Evolutionary conservation across 2,329 filamentous ascomycete genomes (phyloP), one percentile per base, ranked within the genome.

Genomic region (Fusarium poae): DNA sequence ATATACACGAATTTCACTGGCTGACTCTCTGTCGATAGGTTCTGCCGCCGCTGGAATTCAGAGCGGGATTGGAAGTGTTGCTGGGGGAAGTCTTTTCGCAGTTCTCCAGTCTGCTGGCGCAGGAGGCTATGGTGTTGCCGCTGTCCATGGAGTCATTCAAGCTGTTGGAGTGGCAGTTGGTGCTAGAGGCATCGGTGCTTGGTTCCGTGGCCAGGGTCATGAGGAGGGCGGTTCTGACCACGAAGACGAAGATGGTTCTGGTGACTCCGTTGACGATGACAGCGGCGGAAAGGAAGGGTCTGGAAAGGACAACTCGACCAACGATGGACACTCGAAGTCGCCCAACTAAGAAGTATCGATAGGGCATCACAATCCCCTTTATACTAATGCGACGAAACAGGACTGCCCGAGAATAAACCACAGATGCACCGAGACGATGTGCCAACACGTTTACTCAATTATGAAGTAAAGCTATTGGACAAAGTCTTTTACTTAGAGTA

Each of bases 31-130:
- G 37, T 6, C 27, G 5, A 12, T 27, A 77, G 76, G 70, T 2
- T 73, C 76, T 4, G 1, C 62, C 13, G 77, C 77, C 1, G 67
- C 76, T 2, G 58, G 43, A 1, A 40, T 69, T 0, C 78, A 80
- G n/a, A 68, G 68, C 12, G 32, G 39, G 2, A 74, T 78, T 1
- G 78, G 78, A 2, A 77, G 67, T 23, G 74, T 79, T 6, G 67
- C 20, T 0, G 71, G 70, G 1, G 52, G 60, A 0, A 65, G 73
- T 8, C 0, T 68, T 1, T 79, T 80, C 23, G 74, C 79, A 2
- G 72, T 54, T 4, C 65, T 79, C 0, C 75, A 79, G 66, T 79
- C 77, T 42, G 78, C 77, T 0, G 78, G 57, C 0, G 67, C 65
- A 4, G 77, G 73, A 0, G 79, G 79, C 1, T 74, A 68, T 13